Evolutionary conservation across 306 rosid genomes (phyloP).

Genomic region (Prunus davidiana): DNA sequence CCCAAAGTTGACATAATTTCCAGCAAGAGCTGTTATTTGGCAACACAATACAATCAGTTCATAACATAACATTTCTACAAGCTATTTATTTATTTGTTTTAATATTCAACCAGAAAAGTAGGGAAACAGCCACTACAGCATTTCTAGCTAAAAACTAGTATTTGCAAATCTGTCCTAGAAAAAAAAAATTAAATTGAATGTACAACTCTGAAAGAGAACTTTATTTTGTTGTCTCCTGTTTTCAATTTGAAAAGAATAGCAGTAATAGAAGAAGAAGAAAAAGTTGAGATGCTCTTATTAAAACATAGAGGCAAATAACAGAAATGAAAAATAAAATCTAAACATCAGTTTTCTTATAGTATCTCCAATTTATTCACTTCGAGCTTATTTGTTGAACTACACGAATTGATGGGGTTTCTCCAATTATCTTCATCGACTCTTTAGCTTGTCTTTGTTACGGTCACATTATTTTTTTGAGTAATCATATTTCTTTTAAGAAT

Average conservation of each 20-base stretch:
- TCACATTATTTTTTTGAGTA: no score
- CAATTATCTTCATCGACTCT: background rate
- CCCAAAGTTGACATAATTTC: conserved; percentile 97
- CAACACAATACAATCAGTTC: conserved; percentile 21
- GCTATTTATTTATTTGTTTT: background rate
- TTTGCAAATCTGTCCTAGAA: background rate
- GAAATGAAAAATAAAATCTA: background rate
- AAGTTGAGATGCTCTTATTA: background rate
- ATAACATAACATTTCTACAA: background rate
- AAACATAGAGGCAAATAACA: background rate
- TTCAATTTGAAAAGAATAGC: background rate
- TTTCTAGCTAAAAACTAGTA: background rate
- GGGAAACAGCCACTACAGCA: background rate
- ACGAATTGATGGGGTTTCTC: background rate
- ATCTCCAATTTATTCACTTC: background rate
- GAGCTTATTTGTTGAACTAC: background rate
- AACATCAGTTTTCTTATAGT: background rate
- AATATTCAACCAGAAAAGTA: background rate
- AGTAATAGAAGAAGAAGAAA: background rate
- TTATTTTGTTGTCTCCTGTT: background rate
- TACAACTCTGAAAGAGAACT: background rate
- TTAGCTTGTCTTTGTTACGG: no score
- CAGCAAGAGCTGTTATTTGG: conserved; percentile 78
- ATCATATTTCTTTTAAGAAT: background rate
- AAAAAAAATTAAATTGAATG: background rate